Conservation (phyloP, 345 rosid species). For the Bruguiera sexangula region DNA sequence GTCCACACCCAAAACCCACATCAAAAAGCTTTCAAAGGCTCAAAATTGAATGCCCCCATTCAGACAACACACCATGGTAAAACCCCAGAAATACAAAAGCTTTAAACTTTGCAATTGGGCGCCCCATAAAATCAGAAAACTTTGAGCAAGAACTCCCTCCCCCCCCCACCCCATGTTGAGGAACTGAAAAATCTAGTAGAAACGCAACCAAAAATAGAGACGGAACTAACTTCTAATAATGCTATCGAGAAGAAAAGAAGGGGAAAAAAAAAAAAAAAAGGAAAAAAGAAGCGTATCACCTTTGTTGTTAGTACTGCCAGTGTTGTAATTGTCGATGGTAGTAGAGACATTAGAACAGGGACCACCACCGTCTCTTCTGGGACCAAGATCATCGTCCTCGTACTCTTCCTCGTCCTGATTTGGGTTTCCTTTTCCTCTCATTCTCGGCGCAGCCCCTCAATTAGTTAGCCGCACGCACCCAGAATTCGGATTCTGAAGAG, state of each 20-base stretch:
- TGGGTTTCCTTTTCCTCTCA: conserved; percentile 74
- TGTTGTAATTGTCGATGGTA: conserved; percentile 17
- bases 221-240: conserved; percentile 34
- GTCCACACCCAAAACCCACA: conserved; percentile 19
- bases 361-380: conserved; percentile 46
- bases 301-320: conserved; percentile 22
- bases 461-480: neutral
- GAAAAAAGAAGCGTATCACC: neutral
- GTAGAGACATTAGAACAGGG: conserved; percentile 39
- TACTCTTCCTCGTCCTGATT: conserved; percentile 64
- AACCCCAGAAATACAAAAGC: neutral
- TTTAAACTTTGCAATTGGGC: neutral
- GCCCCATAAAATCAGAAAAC: neutral
- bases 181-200: neutral
- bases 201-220: conserved; percentile 10
- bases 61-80: neutral
- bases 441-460: conserved; percentile 10
- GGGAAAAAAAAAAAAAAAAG: neutral
- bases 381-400: conserved; percentile 68
- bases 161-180: neutral
- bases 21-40: neutral
- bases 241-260: too few species aligned
- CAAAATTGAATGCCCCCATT: neutral
- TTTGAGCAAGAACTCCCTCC: neutral
- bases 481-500: conserved; percentile 2